Percentiles rank a stretch among this genome's conserved stretches.
phyloP scores from a whole-genome alignment of 78 protist genomes.

The Dictyostelium citrinum region DNA sequence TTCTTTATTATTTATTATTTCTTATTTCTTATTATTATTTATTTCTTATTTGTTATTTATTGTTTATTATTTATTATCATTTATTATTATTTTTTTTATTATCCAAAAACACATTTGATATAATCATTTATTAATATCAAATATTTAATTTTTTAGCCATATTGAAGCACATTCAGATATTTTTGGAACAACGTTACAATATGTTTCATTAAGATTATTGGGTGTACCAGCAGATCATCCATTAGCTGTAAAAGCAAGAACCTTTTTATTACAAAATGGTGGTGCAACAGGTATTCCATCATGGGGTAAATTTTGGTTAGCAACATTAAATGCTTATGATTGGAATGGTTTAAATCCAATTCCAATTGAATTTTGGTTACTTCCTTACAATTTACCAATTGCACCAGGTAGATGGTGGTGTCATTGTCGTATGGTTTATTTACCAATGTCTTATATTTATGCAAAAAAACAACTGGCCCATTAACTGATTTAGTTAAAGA shows the following conservation, averaged over 20 bases:
- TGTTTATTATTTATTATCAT: background rate
- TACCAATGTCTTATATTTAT: slow-evolving; percentile 94
- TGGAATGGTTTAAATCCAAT: slow-evolving; percentile 90
- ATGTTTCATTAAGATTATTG: slow-evolving; percentile 90
- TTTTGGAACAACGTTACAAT: slow-evolving; percentile 92
- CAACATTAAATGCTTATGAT: slow-evolving; percentile 77
- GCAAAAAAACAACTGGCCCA: slow-evolving; percentile 51
- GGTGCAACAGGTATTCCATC: slow-evolving; percentile 89
- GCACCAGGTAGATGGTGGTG: slow-evolving; percentile 93
- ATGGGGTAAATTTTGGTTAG: slow-evolving; percentile 96
- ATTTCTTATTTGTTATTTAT: background rate
- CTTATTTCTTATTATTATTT: background rate
- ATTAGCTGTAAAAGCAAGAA: slow-evolving; percentile 41
- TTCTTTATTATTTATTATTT: background rate
- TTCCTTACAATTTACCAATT: slow-evolving; percentile 88
- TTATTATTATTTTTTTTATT: too few relatives aligned
- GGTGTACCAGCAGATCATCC: slow-evolving; percentile 80
- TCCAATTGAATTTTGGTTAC: slow-evolving; percentile 92
- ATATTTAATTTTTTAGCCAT: too few relatives aligned
- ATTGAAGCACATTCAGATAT: slow-evolving; percentile 89
- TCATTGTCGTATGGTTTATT: slow-evolving; percentile 94
- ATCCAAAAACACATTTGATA: too few relatives aligned
- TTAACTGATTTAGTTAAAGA: slow-evolving; percentile 26
- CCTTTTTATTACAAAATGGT: slow-evolving; percentile 70
- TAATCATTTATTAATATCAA: too few relatives aligned